Evolutionary conservation across 768 basidiomycete species (phyloP).

Genomic region (Neoboletus subvelutipes): DNA sequence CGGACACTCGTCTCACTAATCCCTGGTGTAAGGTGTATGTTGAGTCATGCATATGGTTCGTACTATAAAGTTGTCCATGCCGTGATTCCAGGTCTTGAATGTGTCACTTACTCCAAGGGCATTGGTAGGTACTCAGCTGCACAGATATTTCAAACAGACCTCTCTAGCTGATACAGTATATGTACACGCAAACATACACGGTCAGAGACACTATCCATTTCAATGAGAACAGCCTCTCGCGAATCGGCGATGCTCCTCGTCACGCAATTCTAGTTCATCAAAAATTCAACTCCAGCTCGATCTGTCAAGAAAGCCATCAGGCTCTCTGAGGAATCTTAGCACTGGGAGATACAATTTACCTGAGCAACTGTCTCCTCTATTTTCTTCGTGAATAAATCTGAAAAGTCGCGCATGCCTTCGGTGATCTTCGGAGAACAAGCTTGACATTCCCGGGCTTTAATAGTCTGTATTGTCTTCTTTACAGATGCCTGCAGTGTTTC

Average conservation of each 20-base stretch:
- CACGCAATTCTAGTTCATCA: background rate
- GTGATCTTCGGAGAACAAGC: too few relatives aligned
- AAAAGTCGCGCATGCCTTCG: too few relatives aligned
- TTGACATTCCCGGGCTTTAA: too few relatives aligned
- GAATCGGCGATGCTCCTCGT: too few relatives aligned
- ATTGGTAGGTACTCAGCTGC: background rate
- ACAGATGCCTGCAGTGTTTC: too few relatives aligned
- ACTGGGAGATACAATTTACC: background rate
- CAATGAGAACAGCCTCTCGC: background rate
- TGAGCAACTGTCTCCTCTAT: too few relatives aligned
- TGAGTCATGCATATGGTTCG: background rate
- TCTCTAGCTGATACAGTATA: background rate
- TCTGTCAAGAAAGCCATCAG: background rate
- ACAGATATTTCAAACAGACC: background rate
- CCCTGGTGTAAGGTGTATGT: background rate
- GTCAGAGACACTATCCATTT: background rate
- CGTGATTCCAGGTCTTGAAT: background rate
- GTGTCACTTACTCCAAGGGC: too few relatives aligned
- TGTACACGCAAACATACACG: background rate
- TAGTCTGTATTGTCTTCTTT: too few relatives aligned
- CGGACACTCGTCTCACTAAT: background rate
- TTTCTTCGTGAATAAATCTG: too few relatives aligned
- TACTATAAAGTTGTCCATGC: background rate
- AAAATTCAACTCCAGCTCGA: slow-evolving; percentile 10
- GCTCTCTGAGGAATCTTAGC: too few relatives aligned